Evolutionary conservation across 176 grass and related monocot genomes (phyloP), one percentile per base, ranked within the genome.

Genomic region (Dactylis glomerata): DNA sequence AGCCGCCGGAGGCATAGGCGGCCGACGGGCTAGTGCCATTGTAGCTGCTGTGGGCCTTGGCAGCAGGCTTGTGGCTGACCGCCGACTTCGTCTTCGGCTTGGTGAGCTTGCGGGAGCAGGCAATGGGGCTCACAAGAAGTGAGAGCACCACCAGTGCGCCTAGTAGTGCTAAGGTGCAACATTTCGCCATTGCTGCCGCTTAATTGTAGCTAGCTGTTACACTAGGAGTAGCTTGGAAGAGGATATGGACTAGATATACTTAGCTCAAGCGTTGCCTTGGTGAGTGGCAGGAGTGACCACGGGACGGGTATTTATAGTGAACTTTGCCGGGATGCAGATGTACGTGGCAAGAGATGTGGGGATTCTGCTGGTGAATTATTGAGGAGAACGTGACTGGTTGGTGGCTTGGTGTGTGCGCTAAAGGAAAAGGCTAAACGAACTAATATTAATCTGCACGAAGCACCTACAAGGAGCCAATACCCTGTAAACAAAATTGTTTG

Each of bases 301-400:
- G 57, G 30, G 68, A 31, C 22, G 47, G 67, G 57, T 84, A 84
- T 84, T 87, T 90, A 87, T 90, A 84, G 58, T 41, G 27, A 24
- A 26, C 32, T 46, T 75, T 64, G 24, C 34, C 37, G 73, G 47
- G 45, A 27, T 23, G 66, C 69, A 9, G 37, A 68, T 31, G 89
- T 90, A 42, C 65, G 75, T 84, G 68, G 47, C 40, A 67, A 49
- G 37, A 80, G 82, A 49, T 38, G 71, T 74, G 67, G 55, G 55
- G 68, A 79, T 78, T 64, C 74, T 75, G 54, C 79, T 56, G 30
- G 6, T 28, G n/a, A 65, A 90, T 87, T 84, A 87, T 87, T 80
- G 81, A 31, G 49, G 75, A 59, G 75, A 90, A 90, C 89, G 84
- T 90, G 89, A 80, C 59, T n/a, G 6, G 80, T 83, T 80, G 81